A percentile compares a stretch with the other conserved stretches of the same genome.
These are phyloP conservation scores for Arxiozyma heterogenica DNA, from an alignment of 1,139 yeast genomes.

Conservation along the genomic window DNA sequence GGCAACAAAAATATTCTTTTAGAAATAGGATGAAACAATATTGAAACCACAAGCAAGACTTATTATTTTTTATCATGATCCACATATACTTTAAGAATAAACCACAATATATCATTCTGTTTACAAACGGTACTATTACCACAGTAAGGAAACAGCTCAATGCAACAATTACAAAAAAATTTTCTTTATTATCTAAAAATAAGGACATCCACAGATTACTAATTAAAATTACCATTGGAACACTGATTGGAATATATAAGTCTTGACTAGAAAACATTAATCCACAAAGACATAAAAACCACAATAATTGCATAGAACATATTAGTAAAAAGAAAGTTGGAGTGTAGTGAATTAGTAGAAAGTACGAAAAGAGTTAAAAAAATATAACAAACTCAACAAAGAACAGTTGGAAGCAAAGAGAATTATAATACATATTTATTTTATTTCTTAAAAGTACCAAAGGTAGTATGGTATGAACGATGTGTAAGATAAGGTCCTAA, in stretches of 20 bases:
- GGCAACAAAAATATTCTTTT: background rate
- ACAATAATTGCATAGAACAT: background rate
- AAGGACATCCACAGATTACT: background rate
- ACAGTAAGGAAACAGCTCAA: background rate
- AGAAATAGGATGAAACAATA: background rate
- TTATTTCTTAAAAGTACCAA: background rate
- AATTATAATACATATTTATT: background rate
- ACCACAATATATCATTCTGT: background rate
- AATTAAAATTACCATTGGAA: background rate
- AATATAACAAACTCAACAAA: background rate
- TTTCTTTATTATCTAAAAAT: background rate
- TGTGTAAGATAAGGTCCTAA: background rate
- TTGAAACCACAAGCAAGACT: constrained; percentile 2
- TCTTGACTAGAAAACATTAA: background rate
- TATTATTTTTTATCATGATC: background rate
- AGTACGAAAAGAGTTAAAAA: too few relatives aligned
- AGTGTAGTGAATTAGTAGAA: background rate
- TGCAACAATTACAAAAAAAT: background rate
- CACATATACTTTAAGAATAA: background rate
- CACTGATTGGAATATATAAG: background rate
- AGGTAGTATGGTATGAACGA: background rate
- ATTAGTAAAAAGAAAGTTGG: background rate
- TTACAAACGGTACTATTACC: background rate
- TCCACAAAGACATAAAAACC: background rate
- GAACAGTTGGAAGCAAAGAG: background rate